Conservation (phyloP, 1,284 basidiomycete species). For the Cryptococcus sp. region DNA sequence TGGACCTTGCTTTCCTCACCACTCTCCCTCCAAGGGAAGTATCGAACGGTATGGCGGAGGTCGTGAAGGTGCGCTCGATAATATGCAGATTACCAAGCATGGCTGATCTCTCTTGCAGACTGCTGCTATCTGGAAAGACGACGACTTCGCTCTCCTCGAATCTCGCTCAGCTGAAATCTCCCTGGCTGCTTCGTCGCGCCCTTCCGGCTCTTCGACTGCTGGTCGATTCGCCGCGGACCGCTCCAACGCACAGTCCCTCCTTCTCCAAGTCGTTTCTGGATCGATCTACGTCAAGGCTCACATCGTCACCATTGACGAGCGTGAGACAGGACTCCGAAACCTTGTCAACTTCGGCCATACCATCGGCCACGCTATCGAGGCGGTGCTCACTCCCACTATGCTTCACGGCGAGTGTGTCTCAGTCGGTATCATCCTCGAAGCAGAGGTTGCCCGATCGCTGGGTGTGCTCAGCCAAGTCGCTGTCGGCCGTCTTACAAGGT, state of each 20-base stretch:
- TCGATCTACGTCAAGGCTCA: slow-evolving; percentile 90
- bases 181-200: slow-evolving; percentile 66
- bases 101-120: slow-evolving; percentile 60
- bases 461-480: slow-evolving; percentile 85
- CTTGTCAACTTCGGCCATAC: slow-evolving; percentile 97
- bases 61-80: slow-evolving; percentile 74
- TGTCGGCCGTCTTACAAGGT: slow-evolving; percentile 80
- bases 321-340: slow-evolving; percentile 91
- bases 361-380: slow-evolving; percentile 95
- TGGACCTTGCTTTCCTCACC: slow-evolving; percentile 93
- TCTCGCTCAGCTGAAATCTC: slow-evolving; percentile 79
- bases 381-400: slow-evolving; percentile 83
- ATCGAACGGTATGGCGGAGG: slow-evolving; percentile 98
- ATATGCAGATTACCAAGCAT: neutral
- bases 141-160: slow-evolving; percentile 82
- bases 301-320: slow-evolving; percentile 93
- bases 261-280: slow-evolving; percentile 77
- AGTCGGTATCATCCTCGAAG: slow-evolving; percentile 92
- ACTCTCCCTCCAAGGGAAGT: slow-evolving; percentile 92
- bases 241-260: slow-evolving; percentile 66
- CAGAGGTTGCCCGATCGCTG: slow-evolving; percentile 82
- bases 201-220: slow-evolving; percentile 56
- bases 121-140: slow-evolving; percentile 91
- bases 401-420: slow-evolving; percentile 93
- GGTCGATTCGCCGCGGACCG: slow-evolving; percentile 70